Conservation (phyloP, 2,329 filamentous ascomycete genomes). For the Volutella citrinella region DNA sequence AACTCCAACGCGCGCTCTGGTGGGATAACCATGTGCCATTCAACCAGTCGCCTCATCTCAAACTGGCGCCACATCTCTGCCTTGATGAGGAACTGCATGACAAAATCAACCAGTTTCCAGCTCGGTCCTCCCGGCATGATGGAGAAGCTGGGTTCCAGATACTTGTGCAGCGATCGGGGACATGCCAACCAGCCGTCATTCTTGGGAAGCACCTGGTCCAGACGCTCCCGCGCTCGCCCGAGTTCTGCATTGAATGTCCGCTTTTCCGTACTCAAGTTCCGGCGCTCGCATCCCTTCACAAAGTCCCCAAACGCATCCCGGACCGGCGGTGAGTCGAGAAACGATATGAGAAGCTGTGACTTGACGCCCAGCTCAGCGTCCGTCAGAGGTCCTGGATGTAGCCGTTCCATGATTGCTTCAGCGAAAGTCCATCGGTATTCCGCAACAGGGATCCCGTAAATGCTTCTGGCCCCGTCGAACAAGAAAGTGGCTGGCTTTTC, state of each 20-base stretch:
- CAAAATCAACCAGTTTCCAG: constrained; percentile 13
- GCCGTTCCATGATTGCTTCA: constrained; percentile 8
- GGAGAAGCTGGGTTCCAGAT: too few species aligned
- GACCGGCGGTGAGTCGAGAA: constrained; percentile 24
- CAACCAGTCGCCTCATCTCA: constrained; percentile 12
- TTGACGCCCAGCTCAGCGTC: constrained; percentile 10
- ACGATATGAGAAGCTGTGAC: constrained; percentile 16
- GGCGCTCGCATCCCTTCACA: not conserved
- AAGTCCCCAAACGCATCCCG: constrained; percentile 20
- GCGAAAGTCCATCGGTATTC: too few species aligned
- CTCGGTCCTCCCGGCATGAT: too few species aligned
- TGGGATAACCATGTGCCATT: constrained; percentile 18
- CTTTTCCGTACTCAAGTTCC: not conserved
- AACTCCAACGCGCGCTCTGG: constrained; percentile 15
- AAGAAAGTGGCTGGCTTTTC: too few species aligned
- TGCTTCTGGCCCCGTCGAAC: too few species aligned
- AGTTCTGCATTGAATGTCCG: constrained; percentile 10
- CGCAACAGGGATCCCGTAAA: too few species aligned
- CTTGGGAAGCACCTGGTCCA: too few species aligned
- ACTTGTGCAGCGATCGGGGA: too few species aligned
- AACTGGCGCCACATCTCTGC: constrained; percentile 24
- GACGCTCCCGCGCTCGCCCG: constrained; percentile 3
- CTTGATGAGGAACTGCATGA: constrained; percentile 23
- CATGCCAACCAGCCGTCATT: too few species aligned
- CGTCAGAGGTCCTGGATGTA: constrained; percentile 11